phyloP scores from a whole-genome alignment of 257 asterid genomes.

The Schizonepeta tenuifolia region DNA sequence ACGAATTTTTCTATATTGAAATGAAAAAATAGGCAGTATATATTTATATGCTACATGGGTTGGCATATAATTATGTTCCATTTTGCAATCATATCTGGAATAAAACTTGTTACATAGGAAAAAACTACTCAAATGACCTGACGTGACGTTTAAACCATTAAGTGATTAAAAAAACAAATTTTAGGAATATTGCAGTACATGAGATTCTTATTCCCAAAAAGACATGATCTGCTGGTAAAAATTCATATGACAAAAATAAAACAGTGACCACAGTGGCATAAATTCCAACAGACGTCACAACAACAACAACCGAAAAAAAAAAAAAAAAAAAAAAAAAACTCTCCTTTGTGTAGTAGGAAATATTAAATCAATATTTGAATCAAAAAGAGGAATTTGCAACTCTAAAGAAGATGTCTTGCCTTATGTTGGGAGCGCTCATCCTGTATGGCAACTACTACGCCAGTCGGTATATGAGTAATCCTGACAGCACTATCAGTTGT shows the following conservation, averaged over 20 bases:
- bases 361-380: not conserved
- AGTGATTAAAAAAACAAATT: not conserved
- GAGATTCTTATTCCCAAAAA: slow-evolving; percentile 4
- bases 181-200: not conserved
- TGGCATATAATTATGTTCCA: slow-evolving; percentile 11
- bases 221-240: not conserved
- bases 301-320: too few species aligned
- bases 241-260: not conserved
- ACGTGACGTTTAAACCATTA: not conserved
- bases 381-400: slow-evolving; percentile 22
- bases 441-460: slow-evolving; percentile 83
- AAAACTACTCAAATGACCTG: not conserved
- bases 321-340: too few species aligned
- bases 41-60: not conserved
- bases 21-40: not conserved
- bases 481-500: slow-evolving; percentile 98
- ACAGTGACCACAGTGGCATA: not conserved
- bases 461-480: slow-evolving; percentile 86
- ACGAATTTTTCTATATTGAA: not conserved
- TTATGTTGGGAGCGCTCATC: slow-evolving; percentile 95
- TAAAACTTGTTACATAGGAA: slow-evolving; percentile 2
- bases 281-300: slow-evolving; percentile 22
- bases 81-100: not conserved
- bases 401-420: slow-evolving; percentile 45
- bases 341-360: too few species aligned